phyloP scores from a whole-genome alignment of 1,284 basidiomycete species.

The Cryptococcus sp. region DNA sequence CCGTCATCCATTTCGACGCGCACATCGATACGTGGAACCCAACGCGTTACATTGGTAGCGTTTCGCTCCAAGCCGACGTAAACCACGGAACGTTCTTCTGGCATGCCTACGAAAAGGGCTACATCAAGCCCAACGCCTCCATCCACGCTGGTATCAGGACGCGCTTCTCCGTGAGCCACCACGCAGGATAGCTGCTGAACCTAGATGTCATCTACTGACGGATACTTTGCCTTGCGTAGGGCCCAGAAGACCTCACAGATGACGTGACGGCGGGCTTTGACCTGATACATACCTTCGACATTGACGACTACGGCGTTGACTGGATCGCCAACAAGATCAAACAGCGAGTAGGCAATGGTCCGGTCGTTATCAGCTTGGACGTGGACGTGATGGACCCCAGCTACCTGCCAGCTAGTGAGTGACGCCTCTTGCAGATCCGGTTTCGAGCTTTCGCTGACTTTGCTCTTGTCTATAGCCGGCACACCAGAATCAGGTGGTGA shows the following conservation, averaged over 20 bases:
- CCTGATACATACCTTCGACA: constrained; percentile 51
- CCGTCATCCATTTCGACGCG: constrained; percentile 52
- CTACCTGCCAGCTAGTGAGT: constrained; percentile 47
- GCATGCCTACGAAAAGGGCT: constrained; percentile 53
- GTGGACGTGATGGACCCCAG: constrained; percentile 51
- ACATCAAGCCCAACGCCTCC: constrained; percentile 60
- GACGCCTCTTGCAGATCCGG: background rate
- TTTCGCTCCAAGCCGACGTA: constrained; percentile 28
- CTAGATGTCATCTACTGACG: background rate
- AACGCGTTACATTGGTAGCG: constrained; percentile 37
- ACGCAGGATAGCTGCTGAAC: background rate
- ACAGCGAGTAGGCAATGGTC: constrained; percentile 42
- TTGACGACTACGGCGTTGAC: constrained; percentile 54
- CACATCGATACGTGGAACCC: constrained; percentile 57
- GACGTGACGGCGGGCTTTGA: constrained; percentile 54
- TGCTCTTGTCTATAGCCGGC: constrained; percentile 29
- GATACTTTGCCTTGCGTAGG: constrained; percentile 6
- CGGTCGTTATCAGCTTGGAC: constrained; percentile 45
- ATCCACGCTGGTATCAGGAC: constrained; percentile 56
- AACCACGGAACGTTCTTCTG: constrained; percentile 53
- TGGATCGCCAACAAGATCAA: constrained; percentile 51
- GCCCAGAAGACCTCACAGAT: constrained; percentile 35
- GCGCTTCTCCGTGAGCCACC: constrained; percentile 32
- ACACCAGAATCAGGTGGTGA: constrained; percentile 50
- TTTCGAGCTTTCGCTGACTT: background rate